Conservation (phyloP, 345 rosid genomes). For the Brassica carinata region DNA sequence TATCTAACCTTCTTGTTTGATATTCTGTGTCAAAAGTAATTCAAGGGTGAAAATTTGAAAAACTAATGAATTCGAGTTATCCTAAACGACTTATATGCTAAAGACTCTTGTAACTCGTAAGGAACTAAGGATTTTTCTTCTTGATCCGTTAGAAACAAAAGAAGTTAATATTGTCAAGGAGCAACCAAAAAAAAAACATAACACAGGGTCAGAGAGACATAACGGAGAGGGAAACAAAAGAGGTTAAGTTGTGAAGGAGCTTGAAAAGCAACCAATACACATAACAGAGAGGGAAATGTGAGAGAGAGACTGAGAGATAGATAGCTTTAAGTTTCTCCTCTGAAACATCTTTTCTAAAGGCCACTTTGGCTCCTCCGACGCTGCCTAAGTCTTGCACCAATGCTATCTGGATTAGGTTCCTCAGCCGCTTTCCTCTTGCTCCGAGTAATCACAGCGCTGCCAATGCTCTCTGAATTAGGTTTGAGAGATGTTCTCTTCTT, state of each 20-base stretch:
- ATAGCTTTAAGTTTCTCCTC: neutral
- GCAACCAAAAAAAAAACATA: neutral
- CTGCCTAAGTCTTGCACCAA: constrained; percentile 51
- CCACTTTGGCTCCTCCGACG: constrained; percentile 27
- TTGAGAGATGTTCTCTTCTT: constrained; percentile 26
- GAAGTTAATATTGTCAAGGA: neutral
- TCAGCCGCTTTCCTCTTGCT: constrained; percentile 22
- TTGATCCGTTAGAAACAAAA: neutral
- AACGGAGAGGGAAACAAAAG: neutral
- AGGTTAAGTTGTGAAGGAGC: neutral
- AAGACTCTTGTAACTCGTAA: too few species aligned
- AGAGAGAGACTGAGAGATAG: neutral
- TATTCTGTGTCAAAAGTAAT: too few species aligned
- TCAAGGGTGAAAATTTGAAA: too few species aligned
- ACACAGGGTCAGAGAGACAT: neutral
- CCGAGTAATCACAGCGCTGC: constrained; percentile 6
- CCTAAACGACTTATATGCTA: too few species aligned
- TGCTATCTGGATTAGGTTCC: constrained; percentile 46
- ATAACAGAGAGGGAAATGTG: neutral
- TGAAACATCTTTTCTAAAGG: constrained; percentile 6
- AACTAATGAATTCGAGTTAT: too few species aligned
- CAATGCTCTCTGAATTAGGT: constrained; percentile 44
- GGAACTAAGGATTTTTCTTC: too few species aligned
- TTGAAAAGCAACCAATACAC: neutral
- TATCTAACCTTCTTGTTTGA: too few species aligned